Percentiles rank a stretch among this genome's conserved stretches.
Conservation (phyloP, 78 protist genomes). For the Dictyostelium discoideum region DNA sequence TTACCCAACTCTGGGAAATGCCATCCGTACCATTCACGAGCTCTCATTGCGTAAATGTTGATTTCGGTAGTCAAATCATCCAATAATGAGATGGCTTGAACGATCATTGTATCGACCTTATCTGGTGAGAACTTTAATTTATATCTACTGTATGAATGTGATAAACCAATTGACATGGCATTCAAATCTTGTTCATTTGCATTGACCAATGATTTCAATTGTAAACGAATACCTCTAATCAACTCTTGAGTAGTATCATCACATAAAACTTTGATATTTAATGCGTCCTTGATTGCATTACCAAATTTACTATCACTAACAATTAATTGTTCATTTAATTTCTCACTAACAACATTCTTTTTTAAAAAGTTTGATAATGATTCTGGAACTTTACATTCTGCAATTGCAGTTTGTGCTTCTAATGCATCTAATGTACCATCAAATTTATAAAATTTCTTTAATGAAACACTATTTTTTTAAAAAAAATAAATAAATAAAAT, state of each 20-base stretch:
- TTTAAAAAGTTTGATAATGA: constrained; percentile 91
- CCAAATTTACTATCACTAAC: constrained; percentile 96
- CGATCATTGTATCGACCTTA: constrained; percentile 99
- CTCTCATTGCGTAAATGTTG: constrained; percentile 98
- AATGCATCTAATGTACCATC: constrained; percentile 95
- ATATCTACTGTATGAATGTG: constrained; percentile 97
- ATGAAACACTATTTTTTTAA: constrained; percentile 87
- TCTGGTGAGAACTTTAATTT: constrained; percentile 99
- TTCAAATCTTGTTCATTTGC: constrained; percentile 62
- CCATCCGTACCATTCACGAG: constrained; percentile 99
- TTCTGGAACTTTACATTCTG: constrained; percentile 91
- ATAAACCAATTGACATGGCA: constrained; percentile 94
- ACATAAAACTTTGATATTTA: constrained; percentile 50
- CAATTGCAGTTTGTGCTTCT: constrained; percentile 91
- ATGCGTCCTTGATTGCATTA: constrained; percentile 90
- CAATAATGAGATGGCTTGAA: constrained; percentile 98
- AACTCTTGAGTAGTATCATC: constrained; percentile 87
- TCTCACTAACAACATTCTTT: constrained; percentile 83
- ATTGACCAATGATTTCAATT: constrained; percentile 78
- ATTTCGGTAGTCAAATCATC: constrained; percentile 99
- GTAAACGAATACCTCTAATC: constrained; percentile 93
- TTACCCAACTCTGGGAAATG: constrained; percentile 99
- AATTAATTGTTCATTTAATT: constrained; percentile 88
- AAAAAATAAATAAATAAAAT: background rate
- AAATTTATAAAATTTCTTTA: constrained; percentile 93